Base-by-base conservation (phyloP, 2,329 filamentous ascomycete genomes). In the Dactylonectria estremocensis region DNA sequence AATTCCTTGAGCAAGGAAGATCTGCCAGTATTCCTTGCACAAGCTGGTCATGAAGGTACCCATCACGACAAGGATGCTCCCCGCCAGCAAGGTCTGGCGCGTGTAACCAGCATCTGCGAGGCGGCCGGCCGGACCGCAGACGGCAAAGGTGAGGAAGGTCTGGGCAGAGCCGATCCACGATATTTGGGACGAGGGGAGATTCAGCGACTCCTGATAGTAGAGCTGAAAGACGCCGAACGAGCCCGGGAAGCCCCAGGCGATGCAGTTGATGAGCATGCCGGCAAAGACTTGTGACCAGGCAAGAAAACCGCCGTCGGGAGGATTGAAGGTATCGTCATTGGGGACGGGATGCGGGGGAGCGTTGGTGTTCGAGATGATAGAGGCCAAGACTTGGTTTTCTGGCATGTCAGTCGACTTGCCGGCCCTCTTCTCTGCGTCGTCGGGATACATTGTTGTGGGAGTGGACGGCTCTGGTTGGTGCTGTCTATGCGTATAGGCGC, bases 141-240 rank as follows among this genome's bases (percentile, higher is more conserved):
- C 77, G 18, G 81, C 77, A 66, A 88, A 86, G 24, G 85, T 80
- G 43, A 89, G 77, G 71, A 87, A 88, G 13, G 84, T 80, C 75
- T 88, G 85, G 3, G 86, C 75, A 13, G 84, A 86, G 48, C 86
- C 85, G 61, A 87, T 83, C 85, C 82, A 83, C 3, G 82, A 81
- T 10, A 82, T 75, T 58, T 82, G 78, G 5, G 81, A 76, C 14
- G 77, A 72, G 0, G 80, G 77, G 5, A 82, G 74, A 14, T 71
- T 67, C n/a, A 83, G 71, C 9, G 74, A 75, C 35, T 81, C 74
- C n/a, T 77, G 78, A 66, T 83, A 83, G 78, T 86, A 80, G 6
- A 90, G 78, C 73, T 88, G 86, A 62, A 93, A 86, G 52, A 85
- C 84, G 61, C 82, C 87, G 68, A 87, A 89, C 2, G 84, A 81